Evolutionary conservation across 164 flowering plant species (phyloP), one percentile per base, ranked within the genome.

Genomic region (Sedum album): DNA sequence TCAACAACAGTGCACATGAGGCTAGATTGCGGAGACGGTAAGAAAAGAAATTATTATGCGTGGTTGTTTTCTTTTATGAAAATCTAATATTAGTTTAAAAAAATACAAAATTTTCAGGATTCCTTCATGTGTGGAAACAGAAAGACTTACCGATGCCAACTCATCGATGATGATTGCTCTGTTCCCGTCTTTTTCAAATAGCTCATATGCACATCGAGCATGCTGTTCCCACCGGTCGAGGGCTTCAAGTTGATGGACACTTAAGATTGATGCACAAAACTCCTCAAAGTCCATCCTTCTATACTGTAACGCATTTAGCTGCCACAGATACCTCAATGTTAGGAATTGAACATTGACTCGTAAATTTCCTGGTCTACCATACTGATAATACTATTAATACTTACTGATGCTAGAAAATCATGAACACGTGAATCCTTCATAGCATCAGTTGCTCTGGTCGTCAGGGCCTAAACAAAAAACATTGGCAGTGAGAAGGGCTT

Each of bases 241-340:
- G 21, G 84, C 83, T 73, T 86, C 90, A 15, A 86, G 74, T 63
- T 86, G 90, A 76, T 82, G 77, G 15, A 84, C 85, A 66, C 86
- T 84, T 61, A 76, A 49, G 18, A 84, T 70, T 53, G 90, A 87
- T 36, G 86, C 86, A 77, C 85, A 84, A 60, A 86, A 86, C 75
- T 86, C 90, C 66, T 84, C 88, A 68, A 84, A 86, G 72, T 84
- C 85, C 87, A 86, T 86, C 66, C 88, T 82, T 75, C 90, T 73
- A 61, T 78, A 84, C 66, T 82, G 85, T 65, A 86, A 82, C 48
- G 84, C 79, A 76, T 73, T 84, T 31, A 86, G 82, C 90, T 86
- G 76, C 66, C 65, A 75, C 4, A 31, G 39, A 62, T 60, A 51
- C 31, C n/a, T 66, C 26, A 28, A 2, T 68, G 23, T 4, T 28